A percentile compares a stretch with the other conserved stretches of the same genome.
These are phyloP conservation scores for Isatis tinctoria DNA, from an alignment of 345 rosid genomes.

Conservation along the genomic window DNA sequence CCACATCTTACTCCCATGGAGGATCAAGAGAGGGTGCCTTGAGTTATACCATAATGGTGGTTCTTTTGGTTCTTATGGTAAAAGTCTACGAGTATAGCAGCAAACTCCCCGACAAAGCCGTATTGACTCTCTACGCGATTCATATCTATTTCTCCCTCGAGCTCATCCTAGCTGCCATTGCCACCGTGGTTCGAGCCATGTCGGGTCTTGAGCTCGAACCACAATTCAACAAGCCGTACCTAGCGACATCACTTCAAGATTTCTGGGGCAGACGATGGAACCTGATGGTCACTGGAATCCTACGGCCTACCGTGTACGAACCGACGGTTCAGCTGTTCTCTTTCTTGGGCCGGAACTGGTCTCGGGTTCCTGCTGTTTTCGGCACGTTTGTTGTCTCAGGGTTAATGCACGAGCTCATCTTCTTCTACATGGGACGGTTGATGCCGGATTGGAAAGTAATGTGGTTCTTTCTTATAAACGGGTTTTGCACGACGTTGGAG, in stretches of 20 bases:
- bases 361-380: slow-evolving; percentile 37
- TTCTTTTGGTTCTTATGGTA: slow-evolving; percentile 30
- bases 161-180: slow-evolving; percentile 35
- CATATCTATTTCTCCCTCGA: slow-evolving; percentile 46
- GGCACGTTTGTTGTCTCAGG: slow-evolving; percentile 49
- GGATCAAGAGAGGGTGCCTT: slow-evolving; percentile 22
- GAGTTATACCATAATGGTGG: slow-evolving; percentile 34
- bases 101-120: slow-evolving; percentile 32
- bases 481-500: slow-evolving; percentile 36
- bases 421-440: slow-evolving; percentile 50
- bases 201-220: slow-evolving; percentile 41
- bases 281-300: slow-evolving; percentile 49
- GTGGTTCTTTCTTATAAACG: slow-evolving; percentile 54
- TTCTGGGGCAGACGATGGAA: slow-evolving; percentile 84
- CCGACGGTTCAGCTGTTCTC: slow-evolving; percentile 28
- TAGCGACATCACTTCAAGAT: slow-evolving; percentile 67
- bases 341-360: slow-evolving; percentile 34
- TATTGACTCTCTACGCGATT: slow-evolving; percentile 34
- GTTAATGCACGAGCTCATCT: slow-evolving; percentile 60
- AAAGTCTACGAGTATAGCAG: slow-evolving; percentile 26
- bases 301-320: slow-evolving; percentile 56
- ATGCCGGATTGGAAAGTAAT: slow-evolving; percentile 47
- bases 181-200: slow-evolving; percentile 36
- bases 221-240: slow-evolving; percentile 53
- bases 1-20: neutral